Evolutionary conservation across 2,329 filamentous ascomycete species (phyloP).

Genomic region (Parascedosporium putredinis): DNA sequence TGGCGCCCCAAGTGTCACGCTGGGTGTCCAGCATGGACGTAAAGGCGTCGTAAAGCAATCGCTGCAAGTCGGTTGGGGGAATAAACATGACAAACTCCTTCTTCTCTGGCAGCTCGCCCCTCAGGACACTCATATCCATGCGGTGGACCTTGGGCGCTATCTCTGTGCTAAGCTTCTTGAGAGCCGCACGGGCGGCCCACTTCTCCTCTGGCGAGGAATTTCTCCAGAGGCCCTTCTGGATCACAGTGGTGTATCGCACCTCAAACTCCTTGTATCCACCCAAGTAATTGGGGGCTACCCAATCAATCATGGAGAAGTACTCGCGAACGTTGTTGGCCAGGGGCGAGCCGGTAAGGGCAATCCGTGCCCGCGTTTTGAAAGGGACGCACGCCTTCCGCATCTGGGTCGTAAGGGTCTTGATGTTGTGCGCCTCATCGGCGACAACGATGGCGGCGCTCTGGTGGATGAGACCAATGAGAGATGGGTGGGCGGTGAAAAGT

Average conservation of each 20-base stretch:
- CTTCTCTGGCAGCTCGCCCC: constrained; percentile 60
- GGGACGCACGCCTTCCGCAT: constrained; percentile 41
- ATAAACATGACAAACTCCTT: constrained; percentile 73
- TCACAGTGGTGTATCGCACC: constrained; percentile 59
- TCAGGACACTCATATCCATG: constrained; percentile 56
- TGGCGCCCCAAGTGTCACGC: constrained; percentile 21
- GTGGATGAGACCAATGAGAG: constrained; percentile 36
- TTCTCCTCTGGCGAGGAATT: constrained; percentile 50
- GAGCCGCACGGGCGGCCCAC: constrained; percentile 51
- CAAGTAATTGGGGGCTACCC: constrained; percentile 72
- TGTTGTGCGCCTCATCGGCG: constrained; percentile 72
- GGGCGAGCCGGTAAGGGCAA: constrained; percentile 80
- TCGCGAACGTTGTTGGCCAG: constrained; percentile 76
- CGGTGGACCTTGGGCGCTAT: constrained; percentile 72
- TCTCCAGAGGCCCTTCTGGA: constrained; percentile 57
- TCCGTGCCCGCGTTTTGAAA: constrained; percentile 59
- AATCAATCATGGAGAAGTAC: constrained; percentile 80
- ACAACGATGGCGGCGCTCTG: constrained; percentile 61
- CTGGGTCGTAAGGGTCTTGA: constrained; percentile 56
- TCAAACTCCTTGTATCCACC: constrained; percentile 60
- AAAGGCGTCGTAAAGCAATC: constrained; percentile 46
- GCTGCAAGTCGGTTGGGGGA: constrained; percentile 57
- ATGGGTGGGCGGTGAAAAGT: constrained; percentile 20
- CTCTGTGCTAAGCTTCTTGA: constrained; percentile 60
- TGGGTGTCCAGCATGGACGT: constrained; percentile 5